A percentile compares a stretch with the other conserved stretches of the same genome.
Conservation (phyloP, 2,329 filamentous ascomycete genomes). For the Colletotrichum simmondsii region DNA sequence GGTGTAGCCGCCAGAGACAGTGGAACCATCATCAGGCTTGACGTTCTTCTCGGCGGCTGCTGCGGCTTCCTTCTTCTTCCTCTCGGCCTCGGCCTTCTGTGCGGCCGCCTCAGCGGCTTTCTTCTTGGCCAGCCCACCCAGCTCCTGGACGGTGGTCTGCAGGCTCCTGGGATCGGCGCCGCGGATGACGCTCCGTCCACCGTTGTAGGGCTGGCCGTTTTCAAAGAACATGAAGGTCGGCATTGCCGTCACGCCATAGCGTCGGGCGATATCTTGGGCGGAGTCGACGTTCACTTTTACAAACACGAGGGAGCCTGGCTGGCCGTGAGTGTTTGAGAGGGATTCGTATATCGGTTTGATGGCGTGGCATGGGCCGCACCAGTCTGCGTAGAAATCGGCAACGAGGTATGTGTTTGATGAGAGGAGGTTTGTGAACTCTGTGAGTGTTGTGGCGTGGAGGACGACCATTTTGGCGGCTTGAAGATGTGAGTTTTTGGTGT, state of each 20-base stretch:
- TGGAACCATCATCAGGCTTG: constrained; percentile 25
- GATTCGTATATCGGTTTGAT: constrained; percentile 66
- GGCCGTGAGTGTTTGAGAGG: constrained; percentile 51
- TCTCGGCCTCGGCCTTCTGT: constrained; percentile 38
- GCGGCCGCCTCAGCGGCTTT: constrained; percentile 39
- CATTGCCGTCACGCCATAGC: constrained; percentile 65
- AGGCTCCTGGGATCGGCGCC: constrained; percentile 38
- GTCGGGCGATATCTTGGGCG: constrained; percentile 58
- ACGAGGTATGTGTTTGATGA: constrained; percentile 60
- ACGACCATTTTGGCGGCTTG: constrained; percentile 42
- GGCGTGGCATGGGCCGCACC: constrained; percentile 71
- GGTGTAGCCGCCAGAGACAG: constrained; percentile 36
- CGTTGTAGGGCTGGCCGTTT: constrained; percentile 58
- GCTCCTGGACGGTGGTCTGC: constrained; percentile 23
- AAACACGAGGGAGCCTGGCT: constrained; percentile 60
- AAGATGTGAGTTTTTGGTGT: neutral
- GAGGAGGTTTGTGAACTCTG: constrained; percentile 62
- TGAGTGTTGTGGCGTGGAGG: constrained; percentile 51
- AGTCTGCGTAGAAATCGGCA: constrained; percentile 68
- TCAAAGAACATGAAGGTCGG: constrained; percentile 72
- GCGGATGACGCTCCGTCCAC: constrained; percentile 48
- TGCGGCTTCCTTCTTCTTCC: constrained; percentile 11
- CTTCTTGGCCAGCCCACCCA: constrained; percentile 39
- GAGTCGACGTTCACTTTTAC: constrained; percentile 70
- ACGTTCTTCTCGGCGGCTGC: constrained; percentile 13